Evolutionary conservation across 331 rosid species (phyloP), one percentile per base, ranked within the genome.

Genomic region (Telfairia occidentalis): DNA sequence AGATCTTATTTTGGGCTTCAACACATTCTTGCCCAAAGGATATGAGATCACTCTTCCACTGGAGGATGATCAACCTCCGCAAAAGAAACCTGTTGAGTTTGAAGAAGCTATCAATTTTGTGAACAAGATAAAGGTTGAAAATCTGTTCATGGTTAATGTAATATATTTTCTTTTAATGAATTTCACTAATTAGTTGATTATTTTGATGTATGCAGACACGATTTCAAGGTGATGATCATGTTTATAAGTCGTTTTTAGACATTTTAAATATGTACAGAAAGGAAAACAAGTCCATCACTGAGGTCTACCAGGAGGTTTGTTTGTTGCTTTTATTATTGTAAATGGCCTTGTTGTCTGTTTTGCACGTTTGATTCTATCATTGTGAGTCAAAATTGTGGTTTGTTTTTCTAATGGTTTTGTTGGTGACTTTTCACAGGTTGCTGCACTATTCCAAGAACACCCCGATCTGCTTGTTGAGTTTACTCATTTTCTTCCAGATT

Each of bases 11-110:
- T 86, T 95, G 84, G 99, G 99, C 43, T 95, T 95, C 80, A 95
- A 95, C 83, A 90, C 96, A 76, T 95, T 95, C 92, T 90, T 95
- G 93, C 99, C 99, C 12, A 95, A 87, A 84, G 99, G 99, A 55
- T 88, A 78, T 85, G 97, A 95, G 85, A 95, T 95, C 80, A 92
- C 99, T 42, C 96, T 95, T 65, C 92, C 97, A 15, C 84, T 78
- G 29, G 97, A 95, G 50, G 99, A 90, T 5, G 99, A 89, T 12
- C 91, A 87, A 73, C 90, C 93, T 82, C 80, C 81, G 7, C 88
- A 65, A 53, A 94, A 94, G 87, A 95, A 90, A 83, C 96, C 92
- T 37, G 99, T 92, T 77, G 99, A 90, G 80, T 92, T 92, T 87
- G 96, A 89, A 50, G 97, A 95, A 82, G 99, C 99, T 45, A 95